Conservation (phyloP, 768 basidiomycete genomes). For the Ephemerocybe angulata region DNA sequence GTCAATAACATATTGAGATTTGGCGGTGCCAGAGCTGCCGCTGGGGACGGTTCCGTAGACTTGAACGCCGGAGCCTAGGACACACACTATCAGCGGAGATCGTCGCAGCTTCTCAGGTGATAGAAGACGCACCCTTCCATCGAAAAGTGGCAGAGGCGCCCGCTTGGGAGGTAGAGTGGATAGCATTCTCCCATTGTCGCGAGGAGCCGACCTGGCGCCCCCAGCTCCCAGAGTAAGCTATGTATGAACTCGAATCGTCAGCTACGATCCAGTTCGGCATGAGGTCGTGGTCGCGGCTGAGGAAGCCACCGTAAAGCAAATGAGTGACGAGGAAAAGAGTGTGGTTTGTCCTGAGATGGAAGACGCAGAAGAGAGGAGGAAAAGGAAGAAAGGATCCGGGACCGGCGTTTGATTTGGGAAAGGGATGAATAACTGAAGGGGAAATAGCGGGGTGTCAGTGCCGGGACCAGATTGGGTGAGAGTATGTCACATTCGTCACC, state of each 20-base stretch:
- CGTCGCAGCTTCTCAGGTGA: background rate
- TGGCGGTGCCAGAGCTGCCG: background rate
- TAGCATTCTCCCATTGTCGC: background rate
- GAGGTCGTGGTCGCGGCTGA: background rate
- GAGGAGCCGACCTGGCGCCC: background rate
- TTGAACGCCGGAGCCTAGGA: background rate
- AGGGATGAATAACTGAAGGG: too few relatives aligned
- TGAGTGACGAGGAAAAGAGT: background rate
- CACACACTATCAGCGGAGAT: background rate
- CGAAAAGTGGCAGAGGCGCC: conserved; percentile 1
- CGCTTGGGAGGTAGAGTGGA: background rate
- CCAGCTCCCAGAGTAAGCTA: background rate
- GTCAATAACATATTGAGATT: background rate
- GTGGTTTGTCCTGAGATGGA: background rate
- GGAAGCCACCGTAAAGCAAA: background rate
- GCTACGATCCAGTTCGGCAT: background rate
- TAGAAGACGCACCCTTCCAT: background rate
- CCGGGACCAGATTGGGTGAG: too few relatives aligned
- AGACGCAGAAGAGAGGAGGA: background rate
- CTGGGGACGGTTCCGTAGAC: background rate
- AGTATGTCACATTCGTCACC: too few relatives aligned
- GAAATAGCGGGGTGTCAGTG: too few relatives aligned
- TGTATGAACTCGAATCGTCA: background rate
- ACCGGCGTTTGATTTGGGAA: too few relatives aligned
- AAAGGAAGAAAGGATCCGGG: background rate